A percentile compares a stretch with the other conserved stretches of the same genome.
phyloP scores from a whole-genome alignment of 2,329 filamentous ascomycete genomes.

The Fonsecaea multimorphosa region DNA sequence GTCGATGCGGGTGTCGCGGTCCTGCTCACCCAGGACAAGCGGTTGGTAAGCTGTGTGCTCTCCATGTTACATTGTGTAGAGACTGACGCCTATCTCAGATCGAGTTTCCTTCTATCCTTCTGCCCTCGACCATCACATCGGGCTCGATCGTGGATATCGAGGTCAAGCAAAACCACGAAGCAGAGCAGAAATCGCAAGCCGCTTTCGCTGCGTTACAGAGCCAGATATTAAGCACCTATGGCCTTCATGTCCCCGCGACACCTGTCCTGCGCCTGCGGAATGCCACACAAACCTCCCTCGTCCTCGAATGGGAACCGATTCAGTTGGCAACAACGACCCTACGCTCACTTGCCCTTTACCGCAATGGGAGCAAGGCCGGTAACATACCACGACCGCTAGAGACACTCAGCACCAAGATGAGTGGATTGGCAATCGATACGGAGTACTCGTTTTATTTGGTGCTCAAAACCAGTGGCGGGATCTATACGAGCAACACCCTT shows the following conservation, averaged over 20 bases:
- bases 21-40: slow-evolving; percentile 93
- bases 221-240: slow-evolving; percentile 85
- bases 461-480: slow-evolving; percentile 87
- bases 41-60: slow-evolving; percentile 69
- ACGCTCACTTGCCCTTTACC: slow-evolving; percentile 85
- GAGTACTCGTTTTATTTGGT: slow-evolving; percentile 96
- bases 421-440: slow-evolving; percentile 91
- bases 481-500: slow-evolving; percentile 81
- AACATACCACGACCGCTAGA: slow-evolving; percentile 86
- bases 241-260: slow-evolving; percentile 74
- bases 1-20: slow-evolving; percentile 98
- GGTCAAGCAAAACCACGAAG: slow-evolving; percentile 81
- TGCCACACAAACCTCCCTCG: slow-evolving; percentile 96
- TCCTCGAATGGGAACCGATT: slow-evolving; percentile 97
- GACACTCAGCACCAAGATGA: slow-evolving; percentile 96
- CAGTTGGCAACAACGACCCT: slow-evolving; percentile 90
- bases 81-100: slow-evolving; percentile 65
- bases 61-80: neutral
- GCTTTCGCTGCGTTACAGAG: slow-evolving; percentile 86
- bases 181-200: slow-evolving; percentile 75
- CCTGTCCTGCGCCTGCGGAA: slow-evolving; percentile 90
- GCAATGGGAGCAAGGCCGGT: slow-evolving; percentile 95
- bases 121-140: slow-evolving; percentile 92
- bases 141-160: slow-evolving; percentile 98
- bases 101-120: slow-evolving; percentile 96